These are phyloP conservation scores for Oryza longistaminata DNA, from an alignment of 176 grass and related monocot species.

Conservation along the genomic window DNA sequence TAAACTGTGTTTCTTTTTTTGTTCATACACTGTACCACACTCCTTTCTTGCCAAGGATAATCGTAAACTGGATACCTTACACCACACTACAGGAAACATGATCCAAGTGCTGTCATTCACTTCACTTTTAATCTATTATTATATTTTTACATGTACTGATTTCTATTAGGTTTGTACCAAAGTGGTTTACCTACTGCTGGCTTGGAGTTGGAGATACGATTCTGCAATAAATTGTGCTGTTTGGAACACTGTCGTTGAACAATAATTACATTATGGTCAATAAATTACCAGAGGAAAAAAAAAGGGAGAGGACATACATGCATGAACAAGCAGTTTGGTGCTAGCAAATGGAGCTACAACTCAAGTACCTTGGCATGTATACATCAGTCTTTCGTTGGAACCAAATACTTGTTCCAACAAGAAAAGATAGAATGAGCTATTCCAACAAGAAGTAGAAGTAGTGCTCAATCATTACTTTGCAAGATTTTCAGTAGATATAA, in stretches of 20 bases:
- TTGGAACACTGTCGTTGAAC: background rate
- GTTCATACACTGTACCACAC: no score
- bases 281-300: background rate
- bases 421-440: background rate
- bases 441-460: constrained; percentile 3
- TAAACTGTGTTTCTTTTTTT: background rate
- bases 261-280: background rate
- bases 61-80: background rate
- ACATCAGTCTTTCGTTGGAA: background rate
- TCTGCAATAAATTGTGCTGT: no score
- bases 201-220: no score
- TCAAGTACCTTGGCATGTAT: background rate
- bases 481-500: background rate
- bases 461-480: background rate
- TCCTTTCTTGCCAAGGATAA: background rate
- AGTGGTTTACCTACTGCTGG: no score
- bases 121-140: background rate
- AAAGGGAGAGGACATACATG: background rate
- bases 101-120: background rate
- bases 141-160: background rate
- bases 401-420: constrained; percentile 22
- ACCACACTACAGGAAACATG: background rate
- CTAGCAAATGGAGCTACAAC: background rate
- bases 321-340: constrained; percentile 3
- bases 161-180: background rate